phyloP scores from a whole-genome alignment of 1,284 basidiomycete species.

The Naganishia sp. region DNA sequence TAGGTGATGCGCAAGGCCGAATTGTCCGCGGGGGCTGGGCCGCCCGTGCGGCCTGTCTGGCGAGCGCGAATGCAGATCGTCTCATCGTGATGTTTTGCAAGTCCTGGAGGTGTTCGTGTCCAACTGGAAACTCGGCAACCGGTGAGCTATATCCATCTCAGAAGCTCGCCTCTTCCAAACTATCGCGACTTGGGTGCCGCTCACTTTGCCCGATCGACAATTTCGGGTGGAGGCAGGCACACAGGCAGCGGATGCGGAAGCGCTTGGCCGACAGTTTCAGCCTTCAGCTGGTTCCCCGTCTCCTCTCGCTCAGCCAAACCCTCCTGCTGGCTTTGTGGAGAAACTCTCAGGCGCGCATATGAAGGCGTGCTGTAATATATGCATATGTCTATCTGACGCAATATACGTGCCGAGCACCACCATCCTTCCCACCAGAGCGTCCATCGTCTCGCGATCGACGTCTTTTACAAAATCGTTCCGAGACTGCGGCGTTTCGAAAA shows the following conservation, averaged over 20 bases:
- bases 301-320: neutral
- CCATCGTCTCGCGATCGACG: too few relatives aligned
- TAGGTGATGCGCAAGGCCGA: neutral
- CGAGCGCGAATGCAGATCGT: slow-evolving; percentile 20
- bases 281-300: neutral
- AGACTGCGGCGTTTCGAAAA: slow-evolving; percentile 14
- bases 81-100: neutral
- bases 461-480: slow-evolving; percentile 26
- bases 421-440: too few relatives aligned
- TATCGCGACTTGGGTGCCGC: slow-evolving; percentile 5
- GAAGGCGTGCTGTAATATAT: too few relatives aligned
- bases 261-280: neutral
- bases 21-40: slow-evolving; percentile 1
- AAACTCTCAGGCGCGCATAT: neutral
- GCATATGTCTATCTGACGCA: too few relatives aligned
- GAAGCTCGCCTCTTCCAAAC: neutral
- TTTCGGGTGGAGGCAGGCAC: slow-evolving; percentile 7
- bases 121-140: neutral
- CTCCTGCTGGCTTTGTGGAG: neutral
- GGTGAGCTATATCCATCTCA: too few relatives aligned
- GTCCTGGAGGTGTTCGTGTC: too few relatives aligned
- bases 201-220: slow-evolving; percentile 15
- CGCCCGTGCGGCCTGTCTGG: slow-evolving; percentile 6
- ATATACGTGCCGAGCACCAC: too few relatives aligned
- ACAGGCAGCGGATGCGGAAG: neutral